phyloP scores from a whole-genome alignment of 176 grass and related monocot species.

The Pharus latifolius region DNA sequence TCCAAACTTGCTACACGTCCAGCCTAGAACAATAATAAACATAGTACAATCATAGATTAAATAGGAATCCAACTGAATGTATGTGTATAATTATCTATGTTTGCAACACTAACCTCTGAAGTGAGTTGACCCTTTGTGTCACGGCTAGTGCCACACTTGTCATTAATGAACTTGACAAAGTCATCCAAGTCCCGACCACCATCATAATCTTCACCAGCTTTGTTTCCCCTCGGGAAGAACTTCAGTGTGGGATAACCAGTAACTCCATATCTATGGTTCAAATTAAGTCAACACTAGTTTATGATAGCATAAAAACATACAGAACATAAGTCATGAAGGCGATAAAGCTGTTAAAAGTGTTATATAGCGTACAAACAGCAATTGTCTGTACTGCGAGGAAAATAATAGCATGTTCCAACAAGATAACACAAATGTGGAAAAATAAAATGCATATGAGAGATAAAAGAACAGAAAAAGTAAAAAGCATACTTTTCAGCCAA shows the following conservation, averaged over 20 bases:
- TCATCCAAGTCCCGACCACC: conserved; percentile 60
- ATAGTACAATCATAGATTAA: neutral
- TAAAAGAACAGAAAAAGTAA: neutral
- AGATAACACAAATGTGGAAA: neutral
- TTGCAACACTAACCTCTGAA: conserved; percentile 33
- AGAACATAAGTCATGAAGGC: neutral
- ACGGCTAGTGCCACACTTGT: conserved; percentile 67
- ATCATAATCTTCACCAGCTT: conserved; percentile 86
- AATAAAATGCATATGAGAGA: neutral
- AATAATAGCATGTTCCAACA: neutral
- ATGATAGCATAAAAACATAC: neutral
- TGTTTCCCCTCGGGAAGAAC: conserved; percentile 90
- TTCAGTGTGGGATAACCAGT: conserved; percentile 83
- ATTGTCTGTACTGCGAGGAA: neutral
- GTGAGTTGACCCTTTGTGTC: conserved; percentile 72
- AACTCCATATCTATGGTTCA: conserved; percentile 54
- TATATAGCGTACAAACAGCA: neutral
- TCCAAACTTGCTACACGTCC: conserved; percentile 50
- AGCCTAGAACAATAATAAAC: conserved; percentile 33
- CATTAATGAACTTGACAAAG: conserved; percentile 83
- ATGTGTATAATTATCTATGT: neutral
- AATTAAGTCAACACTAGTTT: neutral
- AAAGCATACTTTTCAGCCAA: conserved; percentile 64
- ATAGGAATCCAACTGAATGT: neutral
- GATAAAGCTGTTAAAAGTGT: neutral